These are phyloP conservation scores for Ustilago shanxiensis DNA, from an alignment of 1,284 basidiomycete genomes.

Conservation along the genomic window DNA sequence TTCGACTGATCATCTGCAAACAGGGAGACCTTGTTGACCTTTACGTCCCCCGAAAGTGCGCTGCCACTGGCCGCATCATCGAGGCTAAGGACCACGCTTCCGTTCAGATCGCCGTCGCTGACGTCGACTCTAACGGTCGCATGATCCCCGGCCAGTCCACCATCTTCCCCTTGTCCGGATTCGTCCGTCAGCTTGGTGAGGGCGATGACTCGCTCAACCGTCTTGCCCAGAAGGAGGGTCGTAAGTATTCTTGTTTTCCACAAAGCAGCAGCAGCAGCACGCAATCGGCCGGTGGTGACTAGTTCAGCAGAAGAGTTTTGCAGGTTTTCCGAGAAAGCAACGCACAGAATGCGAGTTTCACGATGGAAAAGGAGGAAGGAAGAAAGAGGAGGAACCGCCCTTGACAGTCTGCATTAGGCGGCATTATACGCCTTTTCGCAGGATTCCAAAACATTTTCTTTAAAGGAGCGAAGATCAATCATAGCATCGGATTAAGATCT, in stretches of 20 bases:
- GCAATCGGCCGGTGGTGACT: not conserved
- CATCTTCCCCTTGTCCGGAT: constrained; percentile 93
- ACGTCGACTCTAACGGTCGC: constrained; percentile 93
- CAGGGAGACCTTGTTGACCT: constrained; percentile 99
- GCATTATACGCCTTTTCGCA: constrained; percentile 51
- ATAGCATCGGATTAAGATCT: constrained; percentile 67
- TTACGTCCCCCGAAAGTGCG: constrained; percentile 99
- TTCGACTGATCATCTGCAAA: constrained; percentile 8
- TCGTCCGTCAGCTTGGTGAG: constrained; percentile 94
- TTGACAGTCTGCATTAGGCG: constrained; percentile 67
- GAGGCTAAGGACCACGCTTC: constrained; percentile 99
- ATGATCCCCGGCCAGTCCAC: constrained; percentile 84
- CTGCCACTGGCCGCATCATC: constrained; percentile 85
- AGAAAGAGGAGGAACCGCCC: constrained; percentile 34
- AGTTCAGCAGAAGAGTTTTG: not conserved
- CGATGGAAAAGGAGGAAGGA: not conserved
- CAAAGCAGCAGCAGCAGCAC: constrained; percentile 7
- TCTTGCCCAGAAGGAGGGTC: constrained; percentile 91
- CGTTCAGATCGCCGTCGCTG: constrained; percentile 93
- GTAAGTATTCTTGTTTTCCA: constrained; percentile 76
- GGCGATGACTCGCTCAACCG: constrained; percentile 98
- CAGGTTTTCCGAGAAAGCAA: too few species aligned
- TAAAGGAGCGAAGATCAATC: constrained; percentile 62
- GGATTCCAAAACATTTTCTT: constrained; percentile 65
- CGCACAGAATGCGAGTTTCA: too few species aligned